Evolutionary conservation across 2,329 filamentous ascomycete species (phyloP), one percentile per base, ranked within the genome.

Genomic region (Sporothrix globosa): DNA sequence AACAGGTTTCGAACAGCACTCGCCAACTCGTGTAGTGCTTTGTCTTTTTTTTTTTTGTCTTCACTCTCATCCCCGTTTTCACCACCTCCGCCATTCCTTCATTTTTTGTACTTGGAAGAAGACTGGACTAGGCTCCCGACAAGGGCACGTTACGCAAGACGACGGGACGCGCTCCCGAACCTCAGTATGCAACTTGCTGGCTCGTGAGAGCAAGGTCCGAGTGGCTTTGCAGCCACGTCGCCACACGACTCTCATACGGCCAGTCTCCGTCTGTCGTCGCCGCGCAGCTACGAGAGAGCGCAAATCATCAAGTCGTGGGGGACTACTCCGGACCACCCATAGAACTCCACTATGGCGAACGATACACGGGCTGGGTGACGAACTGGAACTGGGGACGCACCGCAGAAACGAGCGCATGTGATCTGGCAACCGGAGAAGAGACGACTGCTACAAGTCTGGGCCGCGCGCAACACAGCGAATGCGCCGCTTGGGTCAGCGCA

Each of bases 401-500:
- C 34, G 50, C 50, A 67, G 34, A 67, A 67, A 54, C 50, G 65
- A 50, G 48, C 65, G 50, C 65, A 17, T 39, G 46, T 56, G 52
- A 21, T 41, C 48, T n/a, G 34, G 66, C 52, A 4, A 67, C n/a
- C 21, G 14, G 14, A 67, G n/a, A 67, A 13, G 19, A 53, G 27
- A 21, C 46, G 27, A 34, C 27, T 34, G 34, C 34, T 7, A 4
- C 34, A 34, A 27, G 17, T 19, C 6, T 24, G 58, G 11, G n/a
- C n/a, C 34, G 24, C 10, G n/a, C 58, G 44, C 24, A 46, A 21
- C 10, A 21, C 39, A 61, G 58, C 24, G 2, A 65, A 19, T 46
- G 21, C 44, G n/a, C 60, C 27, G 30, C 41, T 14, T 48, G 60
- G 60, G 54, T n/a, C 60, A 34, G 24, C 24, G 44, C 61, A 66